Evolutionary conservation across 805 yeast species (phyloP).

Genomic region (Starmerella tilneyi): DNA sequence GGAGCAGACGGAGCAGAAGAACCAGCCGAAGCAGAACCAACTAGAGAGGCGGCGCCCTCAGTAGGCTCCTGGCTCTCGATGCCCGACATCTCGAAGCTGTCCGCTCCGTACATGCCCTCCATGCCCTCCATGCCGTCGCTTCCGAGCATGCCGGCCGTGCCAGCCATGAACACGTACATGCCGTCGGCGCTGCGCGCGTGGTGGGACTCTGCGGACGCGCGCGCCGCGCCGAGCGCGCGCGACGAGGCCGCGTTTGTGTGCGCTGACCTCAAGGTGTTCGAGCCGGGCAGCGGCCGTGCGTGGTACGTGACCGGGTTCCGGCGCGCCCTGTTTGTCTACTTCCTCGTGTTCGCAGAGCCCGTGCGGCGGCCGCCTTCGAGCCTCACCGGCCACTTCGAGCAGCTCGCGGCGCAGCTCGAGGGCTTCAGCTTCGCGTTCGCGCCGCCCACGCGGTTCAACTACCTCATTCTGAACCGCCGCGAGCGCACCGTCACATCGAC

Average conservation of each 20-base stretch:
- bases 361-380: neutral
- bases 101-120: neutral
- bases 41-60: neutral
- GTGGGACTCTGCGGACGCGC: neutral
- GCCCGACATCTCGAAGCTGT: neutral
- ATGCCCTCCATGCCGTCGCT: neutral
- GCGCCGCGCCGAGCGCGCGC: neutral
- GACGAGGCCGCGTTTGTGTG: slow-evolving; percentile 5
- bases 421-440: slow-evolving; percentile 24
- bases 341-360: neutral
- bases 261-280: neutral
- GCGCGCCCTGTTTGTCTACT: slow-evolving; percentile 13
- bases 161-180: neutral
- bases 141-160: slow-evolving; percentile 5
- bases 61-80: slow-evolving; percentile 1
- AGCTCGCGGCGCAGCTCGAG: slow-evolving; percentile 14
- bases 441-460: slow-evolving; percentile 23
- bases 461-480: slow-evolving; percentile 9
- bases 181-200: neutral
- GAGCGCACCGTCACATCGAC: slow-evolving; percentile 11
- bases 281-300: neutral
- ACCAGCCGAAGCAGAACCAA: neutral
- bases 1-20: neutral
- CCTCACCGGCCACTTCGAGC: slow-evolving; percentile 7
- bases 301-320: slow-evolving; percentile 5